Evolutionary conservation across 257 asterid genomes (phyloP).

Genomic region (Penstemon davidsonii): DNA sequence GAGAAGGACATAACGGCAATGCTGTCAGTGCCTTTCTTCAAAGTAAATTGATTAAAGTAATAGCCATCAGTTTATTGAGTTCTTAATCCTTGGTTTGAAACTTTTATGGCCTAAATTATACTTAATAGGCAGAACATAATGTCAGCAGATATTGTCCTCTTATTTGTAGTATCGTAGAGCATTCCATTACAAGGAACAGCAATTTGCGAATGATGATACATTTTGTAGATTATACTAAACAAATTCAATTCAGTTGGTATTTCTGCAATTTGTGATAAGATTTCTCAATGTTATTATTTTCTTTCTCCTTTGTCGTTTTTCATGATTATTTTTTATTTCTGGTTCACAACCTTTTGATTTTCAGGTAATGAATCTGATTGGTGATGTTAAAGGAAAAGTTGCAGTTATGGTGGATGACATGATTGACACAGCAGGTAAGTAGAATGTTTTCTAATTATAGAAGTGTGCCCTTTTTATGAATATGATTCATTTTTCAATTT

Average conservation of each 20-base stretch:
- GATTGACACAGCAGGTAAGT: constrained; percentile 93
- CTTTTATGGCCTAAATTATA: too few relatives aligned
- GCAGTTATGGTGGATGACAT: constrained; percentile 97
- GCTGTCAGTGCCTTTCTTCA: too few relatives aligned
- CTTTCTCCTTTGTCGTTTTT: neutral
- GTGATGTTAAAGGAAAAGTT: constrained; percentile 92
- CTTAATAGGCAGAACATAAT: too few relatives aligned
- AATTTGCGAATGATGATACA: constrained; percentile 5
- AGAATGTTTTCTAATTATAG: constrained; percentile 6
- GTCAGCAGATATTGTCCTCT: too few relatives aligned
- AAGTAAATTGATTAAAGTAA: neutral
- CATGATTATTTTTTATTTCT: constrained; percentile 7
- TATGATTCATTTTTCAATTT: too few relatives aligned
- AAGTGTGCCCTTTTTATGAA: neutral
- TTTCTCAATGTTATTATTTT: constrained; percentile 12
- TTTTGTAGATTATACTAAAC: neutral
- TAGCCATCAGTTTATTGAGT: neutral
- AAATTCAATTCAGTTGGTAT: neutral
- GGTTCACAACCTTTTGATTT: constrained; percentile 18
- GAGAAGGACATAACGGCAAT: too few relatives aligned
- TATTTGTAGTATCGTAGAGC: neutral
- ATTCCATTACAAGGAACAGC: neutral
- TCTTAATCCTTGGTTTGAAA: too few relatives aligned
- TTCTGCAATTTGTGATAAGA: constrained; percentile 7
- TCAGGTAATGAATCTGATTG: constrained; percentile 93